Evolutionary conservation across 805 yeast species (phyloP), one percentile per base, ranked within the genome.

Genomic region (Yarrowia bubula): DNA sequence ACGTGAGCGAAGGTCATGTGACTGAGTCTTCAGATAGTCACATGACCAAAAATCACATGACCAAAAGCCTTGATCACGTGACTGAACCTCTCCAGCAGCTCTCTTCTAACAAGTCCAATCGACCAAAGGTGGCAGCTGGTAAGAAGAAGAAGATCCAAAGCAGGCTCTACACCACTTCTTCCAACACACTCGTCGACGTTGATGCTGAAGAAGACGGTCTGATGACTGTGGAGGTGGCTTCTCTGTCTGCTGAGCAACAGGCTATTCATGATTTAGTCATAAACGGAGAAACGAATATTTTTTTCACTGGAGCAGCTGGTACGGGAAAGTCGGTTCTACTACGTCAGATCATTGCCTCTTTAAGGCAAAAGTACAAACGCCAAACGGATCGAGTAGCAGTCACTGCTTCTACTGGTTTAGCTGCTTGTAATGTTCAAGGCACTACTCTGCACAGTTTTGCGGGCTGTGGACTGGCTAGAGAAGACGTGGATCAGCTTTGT

Each of bases 271-370:
- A 85, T 9, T 75, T 89, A 64, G 96, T 87, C 0, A 75, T 83
- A 48, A 72, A 78, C 22, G 92, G 96, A 0, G 47, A 67, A 2
- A 77, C 79, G 15, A 90, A 87, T 66, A 76, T 95, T 2, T 95
- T 95, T 73, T 95, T 90, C 74, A 95, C 99, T 0, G 99, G 99
- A 60, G 91, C 98, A 38, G 99, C 99, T 0, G 99, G 99, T 71
- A 95, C 99, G 0, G 99, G 99, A 73, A 95, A 95, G 73, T 93
- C 99, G 1, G 88, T 95, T 4, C 78, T 95, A n/a, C 77, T 95
- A 60, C 81, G 85, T 60, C 84, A 86, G 43, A 77, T 95, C 32
- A 91, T 95, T 18, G 72, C 76, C 17, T 79, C 80, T 32, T 75
- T 91, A 58, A 75, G 75, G 17, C 67, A 70, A 0, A 77, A 80